Evolutionary conservation across 495 filamentous ascomycete genomes (phyloP).

Genomic region (Melanomma pulvis-pyrius): DNA sequence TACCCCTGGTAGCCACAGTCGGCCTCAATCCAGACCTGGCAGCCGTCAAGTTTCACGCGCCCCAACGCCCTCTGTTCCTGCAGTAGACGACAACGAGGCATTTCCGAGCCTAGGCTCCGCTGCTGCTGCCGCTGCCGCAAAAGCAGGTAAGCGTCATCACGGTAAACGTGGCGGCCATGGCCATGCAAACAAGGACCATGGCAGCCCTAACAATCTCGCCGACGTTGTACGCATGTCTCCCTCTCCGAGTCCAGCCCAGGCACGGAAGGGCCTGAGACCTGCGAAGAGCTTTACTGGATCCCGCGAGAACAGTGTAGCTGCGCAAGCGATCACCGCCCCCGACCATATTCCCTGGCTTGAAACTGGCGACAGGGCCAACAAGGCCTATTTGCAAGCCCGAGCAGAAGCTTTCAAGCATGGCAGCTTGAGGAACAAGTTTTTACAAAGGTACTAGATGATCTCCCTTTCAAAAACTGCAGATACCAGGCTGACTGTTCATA

Average conservation of each 20-base stretch:
- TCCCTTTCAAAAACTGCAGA: background rate
- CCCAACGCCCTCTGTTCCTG: conserved; percentile 66
- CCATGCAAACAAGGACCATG: conserved; percentile 61
- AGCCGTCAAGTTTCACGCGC: conserved; percentile 81
- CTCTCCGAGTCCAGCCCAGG: conserved; percentile 62
- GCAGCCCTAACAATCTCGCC: conserved; percentile 81
- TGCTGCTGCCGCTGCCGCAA: conserved; percentile 60
- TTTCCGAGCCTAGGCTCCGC: conserved; percentile 91
- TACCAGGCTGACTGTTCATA: conserved; percentile 42
- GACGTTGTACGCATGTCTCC: conserved; percentile 94
- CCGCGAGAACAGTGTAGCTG: conserved; percentile 78
- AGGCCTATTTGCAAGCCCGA: conserved; percentile 89
- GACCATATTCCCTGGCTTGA: conserved; percentile 97
- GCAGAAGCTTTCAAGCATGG: conserved; percentile 96
- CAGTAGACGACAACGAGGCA: conserved; percentile 91
- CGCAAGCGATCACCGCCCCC: conserved; percentile 79
- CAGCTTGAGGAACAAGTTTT: conserved; percentile 91
- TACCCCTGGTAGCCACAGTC: conserved; percentile 49
- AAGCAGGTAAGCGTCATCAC: conserved; percentile 84
- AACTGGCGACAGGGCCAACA: conserved; percentile 87
- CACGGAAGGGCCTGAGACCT: conserved; percentile 32
- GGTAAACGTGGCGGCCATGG: conserved; percentile 80
- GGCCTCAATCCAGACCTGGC: conserved; percentile 78
- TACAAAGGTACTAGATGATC: conserved; percentile 71
- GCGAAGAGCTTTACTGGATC: conserved; percentile 58